Percentiles rank a stretch among this genome's conserved stretches.
Conservation (phyloP, 2,329 filamentous ascomycete species). For the Sporothrix brasiliensis region DNA sequence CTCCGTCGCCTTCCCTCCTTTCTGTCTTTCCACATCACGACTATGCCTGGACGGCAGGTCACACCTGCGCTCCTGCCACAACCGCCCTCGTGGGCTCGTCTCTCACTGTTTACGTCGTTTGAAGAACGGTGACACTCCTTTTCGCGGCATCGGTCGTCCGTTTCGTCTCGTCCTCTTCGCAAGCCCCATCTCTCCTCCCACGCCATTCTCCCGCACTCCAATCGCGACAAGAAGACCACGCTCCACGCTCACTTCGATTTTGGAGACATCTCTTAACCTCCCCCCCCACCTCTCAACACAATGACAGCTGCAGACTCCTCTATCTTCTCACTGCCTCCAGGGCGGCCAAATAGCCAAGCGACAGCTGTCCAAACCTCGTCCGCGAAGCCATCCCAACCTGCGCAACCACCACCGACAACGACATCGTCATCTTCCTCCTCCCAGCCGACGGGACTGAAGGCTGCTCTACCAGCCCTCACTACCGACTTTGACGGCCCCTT, state of each 20-base stretch:
- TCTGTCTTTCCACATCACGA: slow-evolving; percentile 24
- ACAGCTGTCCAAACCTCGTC: background rate
- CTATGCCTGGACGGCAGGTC: slow-evolving; percentile 29
- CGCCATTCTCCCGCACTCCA: background rate
- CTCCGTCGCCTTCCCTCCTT: background rate
- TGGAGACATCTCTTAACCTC: background rate
- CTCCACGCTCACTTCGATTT: background rate
- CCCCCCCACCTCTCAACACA: background rate
- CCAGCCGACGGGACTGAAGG: slow-evolving; percentile 10
- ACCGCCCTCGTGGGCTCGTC: slow-evolving; percentile 2
- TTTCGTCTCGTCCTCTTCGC: background rate
- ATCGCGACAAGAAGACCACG: slow-evolving; percentile 1
- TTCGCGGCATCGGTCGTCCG: background rate
- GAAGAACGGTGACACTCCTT: slow-evolving; percentile 1
- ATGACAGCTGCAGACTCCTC: slow-evolving; percentile 18
- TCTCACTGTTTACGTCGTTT: background rate
- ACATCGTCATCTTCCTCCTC: slow-evolving; percentile 1
- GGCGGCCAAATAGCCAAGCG: slow-evolving; percentile 11
- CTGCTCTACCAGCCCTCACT: slow-evolving; percentile 1
- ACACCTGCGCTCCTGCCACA: slow-evolving; percentile 20
- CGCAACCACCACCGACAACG: background rate
- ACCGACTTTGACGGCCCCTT: slow-evolving; percentile 38
- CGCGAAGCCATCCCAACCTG: slow-evolving; percentile 10
- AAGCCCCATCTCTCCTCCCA: background rate
- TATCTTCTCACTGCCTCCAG: background rate